Percentiles rank a stretch among this genome's conserved stretches.
Conservation (phyloP, 2,329 filamentous ascomycete species). For the Neopestalotiopsis sp. region DNA sequence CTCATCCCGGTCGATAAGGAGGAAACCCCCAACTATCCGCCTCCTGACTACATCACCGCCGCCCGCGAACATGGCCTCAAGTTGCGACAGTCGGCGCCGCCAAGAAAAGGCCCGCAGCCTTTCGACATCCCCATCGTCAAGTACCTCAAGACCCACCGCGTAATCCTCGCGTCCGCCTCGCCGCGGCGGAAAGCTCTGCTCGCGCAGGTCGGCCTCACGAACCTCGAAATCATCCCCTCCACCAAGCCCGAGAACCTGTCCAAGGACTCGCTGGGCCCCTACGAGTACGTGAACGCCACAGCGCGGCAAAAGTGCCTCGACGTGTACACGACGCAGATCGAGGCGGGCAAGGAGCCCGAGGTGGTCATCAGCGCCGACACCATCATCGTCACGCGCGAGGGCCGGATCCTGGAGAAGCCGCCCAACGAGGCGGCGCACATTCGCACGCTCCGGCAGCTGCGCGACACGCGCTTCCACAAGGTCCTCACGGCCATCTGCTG, state of each 20-base stretch:
- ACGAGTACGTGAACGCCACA: constrained; percentile 90
- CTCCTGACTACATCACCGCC: constrained; percentile 51
- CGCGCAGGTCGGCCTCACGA: constrained; percentile 78
- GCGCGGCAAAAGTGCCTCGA: constrained; percentile 82
- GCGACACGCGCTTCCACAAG: constrained; percentile 78
- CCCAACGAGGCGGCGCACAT: constrained; percentile 80
- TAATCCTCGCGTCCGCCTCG: constrained; percentile 90
- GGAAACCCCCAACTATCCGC: constrained; percentile 41
- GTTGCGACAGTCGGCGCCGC: constrained; percentile 32
- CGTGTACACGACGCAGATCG: constrained; percentile 61
- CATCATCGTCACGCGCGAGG: constrained; percentile 77
- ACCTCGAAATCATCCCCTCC: constrained; percentile 85
- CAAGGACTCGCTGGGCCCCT: constrained; percentile 74
- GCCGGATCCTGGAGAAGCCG: constrained; percentile 90
- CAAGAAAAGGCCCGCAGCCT: constrained; percentile 59
- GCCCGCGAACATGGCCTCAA: constrained; percentile 41
- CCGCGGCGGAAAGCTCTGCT: constrained; percentile 85
- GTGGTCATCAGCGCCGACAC: constrained; percentile 92
- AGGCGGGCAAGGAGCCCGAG: constrained; percentile 66
- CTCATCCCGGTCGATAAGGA: constrained; percentile 20
- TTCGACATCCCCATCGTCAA: constrained; percentile 81
- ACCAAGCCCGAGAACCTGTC: constrained; percentile 83
- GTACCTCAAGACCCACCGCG: constrained; percentile 75
- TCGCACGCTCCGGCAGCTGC: constrained; percentile 79
- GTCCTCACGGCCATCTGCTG: constrained; percentile 86